These are phyloP conservation scores for Cryptomeria japonica DNA, from an alignment of 75 land plant species.

Conservation along the genomic window DNA sequence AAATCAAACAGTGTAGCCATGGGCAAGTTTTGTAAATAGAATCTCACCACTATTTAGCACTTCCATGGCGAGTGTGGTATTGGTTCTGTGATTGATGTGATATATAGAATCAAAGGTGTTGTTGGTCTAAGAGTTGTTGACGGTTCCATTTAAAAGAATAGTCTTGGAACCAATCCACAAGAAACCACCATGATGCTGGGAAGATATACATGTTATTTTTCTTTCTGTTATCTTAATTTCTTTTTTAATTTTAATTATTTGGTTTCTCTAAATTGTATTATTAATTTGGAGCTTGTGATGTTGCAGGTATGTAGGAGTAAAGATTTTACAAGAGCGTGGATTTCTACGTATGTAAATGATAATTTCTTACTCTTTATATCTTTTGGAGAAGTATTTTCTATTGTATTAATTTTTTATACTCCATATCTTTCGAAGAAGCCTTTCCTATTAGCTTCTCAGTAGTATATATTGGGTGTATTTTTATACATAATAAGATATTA, in stretches of 20 bases:
- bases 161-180: slow-evolving; percentile 90
- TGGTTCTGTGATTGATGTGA: slow-evolving; percentile 57
- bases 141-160: slow-evolving; percentile 56
- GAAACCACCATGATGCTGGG: slow-evolving; percentile 90
- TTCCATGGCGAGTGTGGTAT: slow-evolving; percentile 78
- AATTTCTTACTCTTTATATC: too few species aligned
- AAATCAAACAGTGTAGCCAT: slow-evolving; percentile 21
- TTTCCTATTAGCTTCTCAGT: too few species aligned
- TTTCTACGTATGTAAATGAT: too few species aligned
- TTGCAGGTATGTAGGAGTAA: background rate
- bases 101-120: slow-evolving; percentile 50
- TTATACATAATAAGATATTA: too few species aligned
- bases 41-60: slow-evolving; percentile 74
- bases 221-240: background rate
- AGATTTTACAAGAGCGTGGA: background rate
- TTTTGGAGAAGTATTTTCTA: too few species aligned
- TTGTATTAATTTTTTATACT: too few species aligned
- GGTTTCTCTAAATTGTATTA: background rate
- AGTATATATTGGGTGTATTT: too few species aligned
- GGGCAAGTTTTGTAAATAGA: slow-evolving; percentile 52
- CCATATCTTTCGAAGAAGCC: too few species aligned
- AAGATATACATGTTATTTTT: slow-evolving; percentile 29
- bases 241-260: background rate
- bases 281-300: background rate
- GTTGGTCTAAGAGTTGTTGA: slow-evolving; percentile 64